phyloP scores from a whole-genome alignment of 1,284 basidiomycete species.

The Anthracocystis setariae region DNA sequence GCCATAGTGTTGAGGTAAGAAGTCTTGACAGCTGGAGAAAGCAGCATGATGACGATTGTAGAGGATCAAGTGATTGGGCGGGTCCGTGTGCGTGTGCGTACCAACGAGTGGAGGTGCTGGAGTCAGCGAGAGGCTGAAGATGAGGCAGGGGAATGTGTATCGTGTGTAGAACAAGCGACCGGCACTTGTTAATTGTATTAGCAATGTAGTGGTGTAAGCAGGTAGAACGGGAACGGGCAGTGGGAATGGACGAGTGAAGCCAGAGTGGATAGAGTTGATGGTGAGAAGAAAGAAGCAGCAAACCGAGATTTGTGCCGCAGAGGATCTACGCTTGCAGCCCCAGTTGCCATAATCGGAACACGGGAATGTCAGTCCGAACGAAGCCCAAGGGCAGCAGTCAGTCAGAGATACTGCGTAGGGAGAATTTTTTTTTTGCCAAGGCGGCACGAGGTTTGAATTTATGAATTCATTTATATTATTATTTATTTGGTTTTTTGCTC shows the following conservation, averaged over 20 bases:
- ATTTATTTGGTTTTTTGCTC: no score
- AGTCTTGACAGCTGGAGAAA: conserved; percentile 50
- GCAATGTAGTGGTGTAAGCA: background rate
- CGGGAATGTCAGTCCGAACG: conserved; percentile 47
- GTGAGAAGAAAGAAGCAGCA: conserved; percentile 23
- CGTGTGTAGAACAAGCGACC: conserved; percentile 14
- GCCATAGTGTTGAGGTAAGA: conserved; percentile 52
- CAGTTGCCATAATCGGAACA: conserved; percentile 23
- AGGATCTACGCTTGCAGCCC: conserved; percentile 4
- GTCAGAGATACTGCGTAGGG: conserved; percentile 1
- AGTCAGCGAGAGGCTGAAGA: background rate
- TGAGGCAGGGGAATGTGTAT: background rate
- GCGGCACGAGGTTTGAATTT: background rate
- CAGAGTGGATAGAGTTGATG: conserved; percentile 3
- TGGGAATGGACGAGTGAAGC: background rate
- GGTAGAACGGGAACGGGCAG: background rate
- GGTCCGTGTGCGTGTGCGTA: background rate
- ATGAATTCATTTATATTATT: background rate
- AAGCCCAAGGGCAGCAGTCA: conserved; percentile 2
- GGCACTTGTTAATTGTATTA: conserved; percentile 11
- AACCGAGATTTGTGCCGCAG: conserved; percentile 4
- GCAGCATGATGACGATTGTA: conserved; percentile 26
- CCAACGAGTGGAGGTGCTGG: conserved; percentile 1
- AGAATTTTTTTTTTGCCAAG: no score
- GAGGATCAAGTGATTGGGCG: background rate